A percentile compares a stretch with the other conserved stretches of the same genome.
Conservation (phyloP, 163 green algal species). For the Chlorella variabilis region DNA sequence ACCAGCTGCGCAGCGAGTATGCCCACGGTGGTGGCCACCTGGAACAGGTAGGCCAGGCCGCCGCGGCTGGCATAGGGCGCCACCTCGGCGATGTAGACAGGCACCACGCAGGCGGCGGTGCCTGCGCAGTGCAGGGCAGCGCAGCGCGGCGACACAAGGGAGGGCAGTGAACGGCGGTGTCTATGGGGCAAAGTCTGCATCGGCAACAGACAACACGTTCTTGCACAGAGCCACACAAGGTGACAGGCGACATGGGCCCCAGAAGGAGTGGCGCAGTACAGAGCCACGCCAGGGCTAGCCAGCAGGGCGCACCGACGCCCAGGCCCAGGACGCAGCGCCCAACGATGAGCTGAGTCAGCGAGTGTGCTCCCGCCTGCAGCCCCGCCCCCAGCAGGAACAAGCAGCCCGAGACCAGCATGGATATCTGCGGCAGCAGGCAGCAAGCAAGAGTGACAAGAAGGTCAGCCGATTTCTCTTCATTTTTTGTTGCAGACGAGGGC, state of each 20-base stretch:
- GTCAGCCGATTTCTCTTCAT: not conserved
- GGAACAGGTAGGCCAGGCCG: conserved; percentile 74
- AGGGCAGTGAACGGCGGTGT: too few relatives aligned
- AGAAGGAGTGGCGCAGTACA: too few relatives aligned
- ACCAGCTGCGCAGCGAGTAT: conserved; percentile 52
- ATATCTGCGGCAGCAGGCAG: conserved; percentile 18
- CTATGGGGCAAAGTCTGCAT: too few relatives aligned
- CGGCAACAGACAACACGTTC: too few relatives aligned
- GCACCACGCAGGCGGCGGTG: conserved; percentile 21
- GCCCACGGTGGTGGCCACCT: conserved; percentile 55
- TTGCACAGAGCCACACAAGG: too few relatives aligned
- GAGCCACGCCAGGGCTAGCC: too few relatives aligned
- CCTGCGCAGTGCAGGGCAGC: too few relatives aligned
- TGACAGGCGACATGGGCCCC: too few relatives aligned
- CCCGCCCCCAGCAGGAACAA: conserved; percentile 59
- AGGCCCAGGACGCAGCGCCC: conserved; percentile 68
- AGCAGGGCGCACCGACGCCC: conserved; percentile 57
- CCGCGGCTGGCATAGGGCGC: conserved; percentile 50
- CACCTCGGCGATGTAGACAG: conserved; percentile 48
- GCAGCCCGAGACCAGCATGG: conserved; percentile 51
- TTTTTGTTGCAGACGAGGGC: too few relatives aligned
- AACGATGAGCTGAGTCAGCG: conserved; percentile 64
- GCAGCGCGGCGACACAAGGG: not conserved
- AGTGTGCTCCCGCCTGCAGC: conserved; percentile 53
- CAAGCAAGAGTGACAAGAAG: not conserved